These are phyloP conservation scores for Leccinum disarticulatum DNA, from an alignment of 768 basidiomycete species.

Conservation along the genomic window DNA sequence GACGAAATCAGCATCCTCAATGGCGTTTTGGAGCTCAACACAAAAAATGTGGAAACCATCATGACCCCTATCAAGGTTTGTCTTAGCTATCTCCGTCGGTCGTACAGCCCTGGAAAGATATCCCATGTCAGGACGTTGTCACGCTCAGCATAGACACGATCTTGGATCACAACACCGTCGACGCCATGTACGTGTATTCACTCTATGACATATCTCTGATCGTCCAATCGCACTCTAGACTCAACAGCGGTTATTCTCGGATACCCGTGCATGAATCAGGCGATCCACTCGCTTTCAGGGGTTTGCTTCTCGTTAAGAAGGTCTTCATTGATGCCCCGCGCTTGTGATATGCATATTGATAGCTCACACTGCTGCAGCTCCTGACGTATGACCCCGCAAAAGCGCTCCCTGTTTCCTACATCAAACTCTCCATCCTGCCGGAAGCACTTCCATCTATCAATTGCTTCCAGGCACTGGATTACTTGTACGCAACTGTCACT, in stretches of 20 bases:
- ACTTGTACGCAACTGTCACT: constrained; percentile 55
- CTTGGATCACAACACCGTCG: constrained; percentile 76
- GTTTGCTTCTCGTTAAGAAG: constrained; percentile 83
- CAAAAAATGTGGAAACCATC: constrained; percentile 71
- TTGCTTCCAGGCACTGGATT: constrained; percentile 93
- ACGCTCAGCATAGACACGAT: constrained; percentile 76
- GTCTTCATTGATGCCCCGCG: constrained; percentile 32
- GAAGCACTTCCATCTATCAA: constrained; percentile 88
- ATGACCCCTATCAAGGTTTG: constrained; percentile 78
- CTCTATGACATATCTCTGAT: constrained; percentile 4
- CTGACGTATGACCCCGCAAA: constrained; percentile 87
- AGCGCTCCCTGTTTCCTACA: constrained; percentile 68
- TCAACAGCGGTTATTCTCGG: constrained; percentile 85
- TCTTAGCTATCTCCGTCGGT: neutral
- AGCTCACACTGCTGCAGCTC: constrained; percentile 46
- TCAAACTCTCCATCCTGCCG: constrained; percentile 80
- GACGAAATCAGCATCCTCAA: constrained; percentile 83
- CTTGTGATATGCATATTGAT: constrained; percentile 5
- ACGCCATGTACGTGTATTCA: constrained; percentile 56
- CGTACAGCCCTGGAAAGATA: neutral
- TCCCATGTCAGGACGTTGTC: constrained; percentile 64
- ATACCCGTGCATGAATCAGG: constrained; percentile 84
- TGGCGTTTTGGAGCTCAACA: constrained; percentile 75
- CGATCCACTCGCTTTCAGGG: constrained; percentile 69
- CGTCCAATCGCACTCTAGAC: constrained; percentile 35